Evolutionary conservation across 352 stramenopile genomes (phyloP).

Genomic region (Saprolegnia parasitica): DNA sequence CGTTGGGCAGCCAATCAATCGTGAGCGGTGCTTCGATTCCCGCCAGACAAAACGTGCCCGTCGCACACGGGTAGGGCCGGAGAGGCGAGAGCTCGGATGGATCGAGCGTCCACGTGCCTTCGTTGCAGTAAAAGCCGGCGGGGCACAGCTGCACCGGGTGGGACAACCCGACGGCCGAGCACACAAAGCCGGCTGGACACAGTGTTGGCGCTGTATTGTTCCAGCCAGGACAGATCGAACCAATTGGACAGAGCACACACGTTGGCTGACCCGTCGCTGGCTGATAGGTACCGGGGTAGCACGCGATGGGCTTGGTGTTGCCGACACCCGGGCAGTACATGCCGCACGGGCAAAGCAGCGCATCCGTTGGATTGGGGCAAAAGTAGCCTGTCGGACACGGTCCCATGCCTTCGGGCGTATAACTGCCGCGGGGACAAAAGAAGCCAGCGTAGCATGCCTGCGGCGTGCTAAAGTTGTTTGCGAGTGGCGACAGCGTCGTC

Average conservation of each 20-base stretch:
- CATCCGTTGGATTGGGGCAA: slow-evolving; percentile 86
- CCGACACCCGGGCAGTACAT: slow-evolving; percentile 93
- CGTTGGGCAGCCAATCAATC: slow-evolving; percentile 87
- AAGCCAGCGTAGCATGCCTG: slow-evolving; percentile 94
- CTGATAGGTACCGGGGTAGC: slow-evolving; percentile 94
- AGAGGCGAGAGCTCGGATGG: slow-evolving; percentile 68
- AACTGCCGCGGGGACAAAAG: slow-evolving; percentile 93
- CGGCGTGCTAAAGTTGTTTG: slow-evolving; percentile 91
- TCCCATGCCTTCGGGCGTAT: slow-evolving; percentile 88
- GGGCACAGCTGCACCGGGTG: slow-evolving; percentile 90
- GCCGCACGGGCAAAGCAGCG: slow-evolving; percentile 89
- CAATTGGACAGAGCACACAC: slow-evolving; percentile 93
- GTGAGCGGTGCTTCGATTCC: slow-evolving; percentile 91
- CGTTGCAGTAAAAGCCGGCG: slow-evolving; percentile 90
- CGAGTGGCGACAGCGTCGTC: slow-evolving; percentile 42
- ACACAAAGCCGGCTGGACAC: slow-evolving; percentile 95
- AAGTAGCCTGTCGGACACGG: slow-evolving; percentile 95
- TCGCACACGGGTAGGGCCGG: slow-evolving; percentile 82
- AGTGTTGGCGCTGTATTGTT: slow-evolving; percentile 61
- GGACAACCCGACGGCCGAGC: slow-evolving; percentile 87
- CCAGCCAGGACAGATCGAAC: slow-evolving; percentile 90
- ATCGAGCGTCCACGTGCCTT: slow-evolving; percentile 90
- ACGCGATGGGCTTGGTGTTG: slow-evolving; percentile 89
- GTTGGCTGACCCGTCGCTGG: slow-evolving; percentile 70
- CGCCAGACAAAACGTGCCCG: slow-evolving; percentile 93